A percentile compares a stretch with the other conserved stretches of the same genome.
Conservation (phyloP, 345 rosid species). For the Salix purpurea region DNA sequence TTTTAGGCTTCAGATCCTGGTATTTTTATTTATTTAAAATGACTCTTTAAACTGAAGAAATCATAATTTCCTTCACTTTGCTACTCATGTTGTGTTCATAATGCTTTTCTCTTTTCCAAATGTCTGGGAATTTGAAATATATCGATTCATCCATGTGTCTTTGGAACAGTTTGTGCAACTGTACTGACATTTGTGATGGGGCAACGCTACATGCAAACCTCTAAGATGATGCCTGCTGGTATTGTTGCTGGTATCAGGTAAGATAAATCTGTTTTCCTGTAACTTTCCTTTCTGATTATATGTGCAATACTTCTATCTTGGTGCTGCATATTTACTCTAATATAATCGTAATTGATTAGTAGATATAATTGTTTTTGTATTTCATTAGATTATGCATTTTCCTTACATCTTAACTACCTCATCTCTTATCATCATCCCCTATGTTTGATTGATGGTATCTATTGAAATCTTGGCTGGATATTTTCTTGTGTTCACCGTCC, state of each 20-base stretch:
- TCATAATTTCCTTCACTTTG: background rate
- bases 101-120: background rate
- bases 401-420: background rate
- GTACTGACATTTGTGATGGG: constrained; percentile 76
- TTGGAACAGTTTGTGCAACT: constrained; percentile 58
- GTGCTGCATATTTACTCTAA: background rate
- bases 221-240: constrained; percentile 95
- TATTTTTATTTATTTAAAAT: background rate
- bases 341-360: background rate
- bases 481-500: background rate
- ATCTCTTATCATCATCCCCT: background rate
- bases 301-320: background rate
- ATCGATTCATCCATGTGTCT: constrained; percentile 9
- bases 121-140: background rate
- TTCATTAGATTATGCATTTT: background rate
- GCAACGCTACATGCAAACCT: constrained; percentile 74
- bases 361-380: background rate
- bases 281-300: background rate
- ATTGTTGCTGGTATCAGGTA: constrained; percentile 83
- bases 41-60: background rate
- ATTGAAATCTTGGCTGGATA: background rate
- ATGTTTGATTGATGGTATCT: background rate
- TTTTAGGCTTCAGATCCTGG: background rate
- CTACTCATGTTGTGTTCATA: background rate
- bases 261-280: background rate